A percentile compares a stretch with the other conserved stretches of the same genome.
Conservation (phyloP, 192 early-diverging fungal genomes). For the Dispira simplex region DNA sequence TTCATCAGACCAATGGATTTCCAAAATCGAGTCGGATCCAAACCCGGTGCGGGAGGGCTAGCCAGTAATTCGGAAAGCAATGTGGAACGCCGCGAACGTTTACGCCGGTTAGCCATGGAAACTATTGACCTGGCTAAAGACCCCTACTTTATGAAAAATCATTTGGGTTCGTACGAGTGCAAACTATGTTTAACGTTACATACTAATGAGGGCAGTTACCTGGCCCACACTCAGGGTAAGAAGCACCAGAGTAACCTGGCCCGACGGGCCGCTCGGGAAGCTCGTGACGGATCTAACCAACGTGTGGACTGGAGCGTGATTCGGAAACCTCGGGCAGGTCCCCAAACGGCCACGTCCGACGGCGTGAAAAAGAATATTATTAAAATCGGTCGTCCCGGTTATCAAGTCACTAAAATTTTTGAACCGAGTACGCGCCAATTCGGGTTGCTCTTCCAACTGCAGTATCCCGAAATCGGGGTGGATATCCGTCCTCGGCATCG, state of each 20-base stretch:
- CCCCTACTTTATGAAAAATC: slow-evolving; percentile 95
- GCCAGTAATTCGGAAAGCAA: slow-evolving; percentile 72
- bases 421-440: slow-evolving; percentile 78
- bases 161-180: slow-evolving; percentile 68
- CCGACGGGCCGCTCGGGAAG: slow-evolving; percentile 75
- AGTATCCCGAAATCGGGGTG: slow-evolving; percentile 82
- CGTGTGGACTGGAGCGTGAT: slow-evolving; percentile 13
- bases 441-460: slow-evolving; percentile 84
- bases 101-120: slow-evolving; percentile 86
- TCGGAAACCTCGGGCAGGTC: slow-evolving; percentile 12
- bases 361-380: slow-evolving; percentile 51
- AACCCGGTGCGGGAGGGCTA: slow-evolving; percentile 76
- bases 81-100: slow-evolving; percentile 85
- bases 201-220: slow-evolving; percentile 86
- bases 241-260: slow-evolving; percentile 94
- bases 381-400: slow-evolving; percentile 95
- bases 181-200: slow-evolving; percentile 73
- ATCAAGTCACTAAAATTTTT: slow-evolving; percentile 79
- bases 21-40: slow-evolving; percentile 85
- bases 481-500: slow-evolving; percentile 76
- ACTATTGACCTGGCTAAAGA: slow-evolving; percentile 93
- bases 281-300: slow-evolving; percentile 38
- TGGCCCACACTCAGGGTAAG: slow-evolving; percentile 96
- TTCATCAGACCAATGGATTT: slow-evolving; percentile 32
- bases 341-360: slow-evolving; percentile 4